Percentiles rank a stretch among this genome's conserved stretches.
phyloP scores from a whole-genome alignment of 148 eudicot species.

The Simmondsia chinensis region DNA sequence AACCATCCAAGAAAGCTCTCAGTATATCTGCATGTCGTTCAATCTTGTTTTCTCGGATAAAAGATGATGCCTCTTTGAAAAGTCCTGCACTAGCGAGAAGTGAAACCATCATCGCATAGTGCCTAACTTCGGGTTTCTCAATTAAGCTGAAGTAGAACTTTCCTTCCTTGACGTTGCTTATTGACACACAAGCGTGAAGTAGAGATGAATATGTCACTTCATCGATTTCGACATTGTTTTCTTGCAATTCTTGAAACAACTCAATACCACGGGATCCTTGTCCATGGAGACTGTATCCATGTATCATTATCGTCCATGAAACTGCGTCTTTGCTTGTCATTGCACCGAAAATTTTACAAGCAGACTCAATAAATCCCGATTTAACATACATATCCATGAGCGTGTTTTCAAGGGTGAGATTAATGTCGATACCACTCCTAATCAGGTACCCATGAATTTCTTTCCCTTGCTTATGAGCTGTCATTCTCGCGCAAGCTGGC shows the following conservation, averaged over 20 bases:
- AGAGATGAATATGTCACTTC: slow-evolving; percentile 30
- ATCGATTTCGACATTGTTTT: slow-evolving; percentile 26
- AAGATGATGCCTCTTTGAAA: slow-evolving; percentile 38
- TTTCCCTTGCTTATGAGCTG: slow-evolving; percentile 65
- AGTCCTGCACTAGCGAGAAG: slow-evolving; percentile 50
- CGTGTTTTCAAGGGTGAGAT: slow-evolving; percentile 43
- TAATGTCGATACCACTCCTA: slow-evolving; percentile 38
- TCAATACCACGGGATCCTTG: slow-evolving; percentile 43
- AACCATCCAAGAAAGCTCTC: slow-evolving; percentile 57
- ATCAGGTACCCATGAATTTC: slow-evolving; percentile 56
- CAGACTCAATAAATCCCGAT: slow-evolving; percentile 51
- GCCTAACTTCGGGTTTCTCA: slow-evolving; percentile 35
- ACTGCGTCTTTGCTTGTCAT: slow-evolving; percentile 43
- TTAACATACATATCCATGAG: slow-evolving; percentile 67
- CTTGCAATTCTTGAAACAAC: slow-evolving; percentile 39
- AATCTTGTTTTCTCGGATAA: slow-evolving; percentile 30
- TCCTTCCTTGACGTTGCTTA: slow-evolving; percentile 46
- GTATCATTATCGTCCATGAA: slow-evolving; percentile 70
- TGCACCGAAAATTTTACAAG: slow-evolving; percentile 32
- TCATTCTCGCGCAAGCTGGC: slow-evolving; percentile 70
- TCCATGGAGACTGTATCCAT: slow-evolving; percentile 56
- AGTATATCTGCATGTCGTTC: slow-evolving; percentile 29
- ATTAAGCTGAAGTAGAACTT: slow-evolving; percentile 28
- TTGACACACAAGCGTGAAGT: slow-evolving; percentile 48
- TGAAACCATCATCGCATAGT: slow-evolving; percentile 47